Evolutionary conservation across 2,329 filamentous ascomycete species (phyloP), one percentile per base, ranked within the genome.

Genomic region (Sclerotinia minor): DNA sequence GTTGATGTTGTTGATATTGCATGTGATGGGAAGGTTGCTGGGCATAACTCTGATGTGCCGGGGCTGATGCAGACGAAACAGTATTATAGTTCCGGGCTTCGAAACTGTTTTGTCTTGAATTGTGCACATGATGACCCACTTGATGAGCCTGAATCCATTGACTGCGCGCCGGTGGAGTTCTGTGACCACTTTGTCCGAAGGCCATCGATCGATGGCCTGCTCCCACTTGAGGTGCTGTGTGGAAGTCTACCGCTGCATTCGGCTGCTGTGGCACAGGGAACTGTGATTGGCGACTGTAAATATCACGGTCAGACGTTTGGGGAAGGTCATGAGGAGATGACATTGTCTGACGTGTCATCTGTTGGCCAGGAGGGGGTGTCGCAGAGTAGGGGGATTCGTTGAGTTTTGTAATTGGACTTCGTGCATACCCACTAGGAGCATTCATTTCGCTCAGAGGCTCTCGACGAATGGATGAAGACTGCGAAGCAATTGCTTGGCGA

Each of bases 301-400:
- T 77, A 45, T 77, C 76, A n/a, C 74, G 75, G 15, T 77, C 76
- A n/a, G 71, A 69, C 19, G 70, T 59, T 61, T 67, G 67, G 29
- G 74, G 55, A 1, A 73, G 45, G 32, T 77, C 74, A 50, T 73
- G 68, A 38, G 76, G 76, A 4, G 76, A 76, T n/a, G 70, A 71
- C 29, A 69, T 70, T 49, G 72, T 67, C 60, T 72, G 74, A 26
- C 75, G 71, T 47, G 52, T 21, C n/a, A 69, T 57, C 61, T 70
- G 70, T 45, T 64, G 50, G 5, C 67, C 26, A 24, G 74, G 69
- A 49, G 75, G 72, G 29, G 74, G 71, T n/a, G 73, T 75, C 60
- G 73, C 74, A 50, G 76, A 75, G 67, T 78, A 78, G 52, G 76
- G 73, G 4, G 76, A 76, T 47, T 77, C 75, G 50, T 76, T 76